Evolutionary conservation across 495 filamentous ascomycete species (phyloP), one percentile per base, ranked within the genome.

Genomic region (Daldinia concentrica): DNA sequence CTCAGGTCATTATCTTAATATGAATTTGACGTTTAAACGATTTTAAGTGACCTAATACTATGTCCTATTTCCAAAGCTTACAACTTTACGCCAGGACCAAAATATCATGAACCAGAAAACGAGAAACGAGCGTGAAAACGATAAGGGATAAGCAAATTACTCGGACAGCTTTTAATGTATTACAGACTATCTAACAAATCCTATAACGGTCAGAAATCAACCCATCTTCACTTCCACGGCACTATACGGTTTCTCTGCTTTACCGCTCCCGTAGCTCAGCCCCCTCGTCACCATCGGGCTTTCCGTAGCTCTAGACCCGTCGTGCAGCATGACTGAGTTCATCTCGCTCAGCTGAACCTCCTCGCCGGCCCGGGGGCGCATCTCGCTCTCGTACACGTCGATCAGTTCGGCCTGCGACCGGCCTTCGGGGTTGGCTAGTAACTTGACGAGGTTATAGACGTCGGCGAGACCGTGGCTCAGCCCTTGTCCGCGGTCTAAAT

Each of bases 401-500:
- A 87, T 74, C 1, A 68, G 48, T 34, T 76, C 66, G 12, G 39
- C 62, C 39, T n/a, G 78, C 74, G 17, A 69, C 72, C 6, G 48
- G 32, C 11, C 58, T 69, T 7, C 68, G 39, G 15, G 71, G 66
- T 61, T 58, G 6, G 76, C 27, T 0, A 86, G 71, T 0, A 81
- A 71, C 4, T 79, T 71, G 15, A 81, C 74, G 11, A 86, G 74
- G 19, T 79, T 80, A 5, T 71, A 76, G 15, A 81, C 86, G 64
- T 87, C 85, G 0, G 69, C 52, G 11, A 87, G 74, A 34, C 79
- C 79, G 58, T 86, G 84, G 60, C 87, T 85, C 5, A 85, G 74
- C 1, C 85, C 85, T 75, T 88, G 85, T 7, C 86, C 86, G 22
- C 86, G 82, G 52, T 86, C 84, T 85, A 17, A 8, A 15, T 6